phyloP scores from a whole-genome alignment of 371 early-diverging fungal genomes.

The Apophysomyces trapeziformis region DNA sequence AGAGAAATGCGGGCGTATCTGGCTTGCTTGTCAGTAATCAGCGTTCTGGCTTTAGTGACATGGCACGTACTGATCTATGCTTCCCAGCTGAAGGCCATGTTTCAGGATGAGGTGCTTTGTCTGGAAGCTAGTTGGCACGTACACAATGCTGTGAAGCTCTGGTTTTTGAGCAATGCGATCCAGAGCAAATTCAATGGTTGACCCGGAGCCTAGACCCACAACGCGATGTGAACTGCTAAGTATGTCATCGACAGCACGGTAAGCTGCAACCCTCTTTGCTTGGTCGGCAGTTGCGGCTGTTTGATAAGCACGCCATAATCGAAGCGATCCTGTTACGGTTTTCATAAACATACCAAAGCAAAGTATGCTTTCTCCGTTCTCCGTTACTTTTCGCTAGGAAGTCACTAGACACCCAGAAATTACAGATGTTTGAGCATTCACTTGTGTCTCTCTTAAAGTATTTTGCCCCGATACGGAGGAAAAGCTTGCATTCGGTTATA shows the following conservation, averaged over 20 bases:
- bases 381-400: too few relatives aligned
- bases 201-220: slow-evolving; percentile 89
- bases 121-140: slow-evolving; percentile 93
- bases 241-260: slow-evolving; percentile 79
- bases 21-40: not conserved
- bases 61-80: slow-evolving; percentile 65
- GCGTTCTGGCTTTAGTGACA: not conserved
- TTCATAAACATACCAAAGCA: not conserved
- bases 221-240: slow-evolving; percentile 63
- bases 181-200: slow-evolving; percentile 86
- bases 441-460: too few relatives aligned
- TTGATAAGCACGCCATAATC: not conserved
- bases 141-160: slow-evolving; percentile 63
- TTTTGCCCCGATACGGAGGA: too few relatives aligned
- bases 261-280: slow-evolving; percentile 81
- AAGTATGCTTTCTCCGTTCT: not conserved
- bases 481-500: too few relatives aligned
- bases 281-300: not conserved
- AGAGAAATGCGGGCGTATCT: slow-evolving; percentile 77
- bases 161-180: slow-evolving; percentile 70
- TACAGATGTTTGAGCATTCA: too few relatives aligned
- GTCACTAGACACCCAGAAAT: too few relatives aligned
- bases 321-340: not conserved
- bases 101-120: slow-evolving; percentile 74
- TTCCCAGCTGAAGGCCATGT: slow-evolving; percentile 63